phyloP scores from a whole-genome alignment of 306 rosid genomes.

The Biancaea sappan region DNA sequence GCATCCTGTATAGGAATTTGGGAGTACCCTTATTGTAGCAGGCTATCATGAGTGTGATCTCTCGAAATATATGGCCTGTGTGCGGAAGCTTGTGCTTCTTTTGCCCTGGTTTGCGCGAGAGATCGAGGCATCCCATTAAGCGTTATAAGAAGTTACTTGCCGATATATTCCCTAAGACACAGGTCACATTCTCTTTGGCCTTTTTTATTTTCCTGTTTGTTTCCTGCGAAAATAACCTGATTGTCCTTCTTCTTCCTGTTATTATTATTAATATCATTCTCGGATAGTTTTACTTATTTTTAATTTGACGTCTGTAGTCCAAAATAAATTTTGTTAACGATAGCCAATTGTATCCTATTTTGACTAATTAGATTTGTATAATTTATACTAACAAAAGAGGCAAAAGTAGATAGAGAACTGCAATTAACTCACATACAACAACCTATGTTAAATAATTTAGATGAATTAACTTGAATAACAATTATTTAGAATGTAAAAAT shows the following conservation, averaged over 20 bases:
- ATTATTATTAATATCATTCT: too few species aligned
- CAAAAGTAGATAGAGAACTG: too few species aligned
- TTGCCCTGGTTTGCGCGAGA: conserved; percentile 73
- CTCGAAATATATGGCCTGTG: conserved; percentile 73
- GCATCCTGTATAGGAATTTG: background rate
- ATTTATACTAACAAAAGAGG: too few species aligned
- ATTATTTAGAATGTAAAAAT: too few species aligned
- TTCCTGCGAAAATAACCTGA: background rate
- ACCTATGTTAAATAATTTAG: too few species aligned
- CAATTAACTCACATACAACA: too few species aligned
- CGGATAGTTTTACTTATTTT: too few species aligned
- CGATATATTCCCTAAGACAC: conserved; percentile 75
- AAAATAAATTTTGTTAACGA: too few species aligned
- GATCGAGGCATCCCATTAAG: conserved; percentile 84
- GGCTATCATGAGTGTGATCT: conserved; percentile 56
- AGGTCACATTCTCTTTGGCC: conserved; percentile 29
- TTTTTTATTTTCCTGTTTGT: background rate
- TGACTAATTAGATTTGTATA: too few species aligned
- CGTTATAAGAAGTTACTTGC: conserved; percentile 80
- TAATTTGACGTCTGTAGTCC: too few species aligned
- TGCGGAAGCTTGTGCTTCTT: conserved; percentile 81
- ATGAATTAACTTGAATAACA: too few species aligned
- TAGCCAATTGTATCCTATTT: too few species aligned
- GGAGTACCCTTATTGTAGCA: background rate
- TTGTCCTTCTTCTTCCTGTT: background rate